phyloP scores from a whole-genome alignment of 2,329 filamentous ascomycete genomes.

The Phialocephala sp. region DNA sequence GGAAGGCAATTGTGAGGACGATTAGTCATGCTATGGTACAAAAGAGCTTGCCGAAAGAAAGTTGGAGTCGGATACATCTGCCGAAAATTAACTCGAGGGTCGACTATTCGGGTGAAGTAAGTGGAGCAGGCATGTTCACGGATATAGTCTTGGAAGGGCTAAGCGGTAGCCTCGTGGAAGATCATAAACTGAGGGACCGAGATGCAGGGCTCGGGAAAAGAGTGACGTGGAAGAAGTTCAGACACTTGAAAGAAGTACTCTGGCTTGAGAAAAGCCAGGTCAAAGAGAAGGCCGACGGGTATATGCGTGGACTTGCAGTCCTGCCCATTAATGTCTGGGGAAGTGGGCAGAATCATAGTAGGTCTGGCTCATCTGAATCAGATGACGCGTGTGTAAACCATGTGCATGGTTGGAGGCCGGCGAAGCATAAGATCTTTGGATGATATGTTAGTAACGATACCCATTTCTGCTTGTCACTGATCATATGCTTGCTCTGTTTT shows the following conservation, averaged over 20 bases:
- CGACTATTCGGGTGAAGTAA: constrained; percentile 26
- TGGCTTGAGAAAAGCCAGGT: constrained; percentile 32
- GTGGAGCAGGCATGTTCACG: constrained; percentile 35
- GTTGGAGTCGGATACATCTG: constrained; percentile 10
- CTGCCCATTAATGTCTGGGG: constrained; percentile 36
- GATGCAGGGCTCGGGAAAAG: constrained; percentile 35
- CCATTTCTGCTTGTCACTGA: not conserved
- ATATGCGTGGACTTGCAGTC: constrained; percentile 32
- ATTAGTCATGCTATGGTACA: constrained; percentile 29
- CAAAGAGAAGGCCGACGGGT: constrained; percentile 17
- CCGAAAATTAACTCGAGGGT: constrained; percentile 2
- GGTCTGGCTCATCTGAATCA: constrained; percentile 26
- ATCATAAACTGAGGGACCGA: constrained; percentile 31
- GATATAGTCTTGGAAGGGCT: constrained; percentile 32
- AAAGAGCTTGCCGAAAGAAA: not conserved
- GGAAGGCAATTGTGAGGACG: constrained; percentile 34
- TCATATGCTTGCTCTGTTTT: not conserved
- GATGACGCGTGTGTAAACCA: constrained; percentile 35
- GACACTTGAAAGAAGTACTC: constrained; percentile 21
- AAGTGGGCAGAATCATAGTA: constrained; percentile 35
- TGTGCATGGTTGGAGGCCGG: constrained; percentile 19
- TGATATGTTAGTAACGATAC: constrained; percentile 4
- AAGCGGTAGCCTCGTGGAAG: constrained; percentile 23
- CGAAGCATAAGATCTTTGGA: constrained; percentile 11
- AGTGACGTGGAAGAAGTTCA: constrained; percentile 37